Evolutionary conservation across 306 rosid species (phyloP).

Genomic region (Alnus rubra): DNA sequence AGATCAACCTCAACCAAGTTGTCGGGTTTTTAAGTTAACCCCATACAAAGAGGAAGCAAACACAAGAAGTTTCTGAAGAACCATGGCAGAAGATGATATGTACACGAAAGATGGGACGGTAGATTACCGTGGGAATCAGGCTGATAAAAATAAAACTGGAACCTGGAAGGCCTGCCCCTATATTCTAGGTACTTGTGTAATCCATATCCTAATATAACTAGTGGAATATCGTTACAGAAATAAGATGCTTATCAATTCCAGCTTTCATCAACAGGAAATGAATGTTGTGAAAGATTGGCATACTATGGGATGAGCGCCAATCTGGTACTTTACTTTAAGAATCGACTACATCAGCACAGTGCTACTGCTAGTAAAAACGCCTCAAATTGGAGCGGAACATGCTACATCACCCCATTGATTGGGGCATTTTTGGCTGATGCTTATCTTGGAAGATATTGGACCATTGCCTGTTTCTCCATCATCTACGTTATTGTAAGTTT

Average conservation of each 20-base stretch:
- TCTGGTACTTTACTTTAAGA: conserved; percentile 65
- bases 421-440: conserved; percentile 88
- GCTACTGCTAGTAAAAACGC: conserved; percentile 61
- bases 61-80: conserved; percentile 11
- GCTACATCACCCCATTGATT: conserved; percentile 70
- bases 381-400: conserved; percentile 75
- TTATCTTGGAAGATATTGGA: conserved; percentile 79
- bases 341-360: conserved; percentile 45
- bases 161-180: conserved; percentile 88
- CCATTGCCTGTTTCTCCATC: conserved; percentile 69
- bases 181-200: conserved; percentile 52
- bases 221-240: conserved; percentile 1
- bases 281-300: conserved; percentile 82
- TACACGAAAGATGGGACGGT: conserved; percentile 75
- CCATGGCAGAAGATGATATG: conserved; percentile 46
- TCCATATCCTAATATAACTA: not conserved
- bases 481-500: conserved; percentile 64
- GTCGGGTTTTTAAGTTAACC: not conserved
- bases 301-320: conserved; percentile 79
- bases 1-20: not conserved
- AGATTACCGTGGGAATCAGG: conserved; percentile 63
- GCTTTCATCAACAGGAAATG: conserved; percentile 52
- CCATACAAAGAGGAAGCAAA: not conserved
- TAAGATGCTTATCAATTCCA: conserved; percentile 12
- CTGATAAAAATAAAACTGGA: conserved; percentile 64